Percentiles rank a stretch among this genome's conserved stretches.
Evolutionary conservation across 768 basidiomycete genomes (phyloP).

Genomic region (Auriscalpium orientale): DNA sequence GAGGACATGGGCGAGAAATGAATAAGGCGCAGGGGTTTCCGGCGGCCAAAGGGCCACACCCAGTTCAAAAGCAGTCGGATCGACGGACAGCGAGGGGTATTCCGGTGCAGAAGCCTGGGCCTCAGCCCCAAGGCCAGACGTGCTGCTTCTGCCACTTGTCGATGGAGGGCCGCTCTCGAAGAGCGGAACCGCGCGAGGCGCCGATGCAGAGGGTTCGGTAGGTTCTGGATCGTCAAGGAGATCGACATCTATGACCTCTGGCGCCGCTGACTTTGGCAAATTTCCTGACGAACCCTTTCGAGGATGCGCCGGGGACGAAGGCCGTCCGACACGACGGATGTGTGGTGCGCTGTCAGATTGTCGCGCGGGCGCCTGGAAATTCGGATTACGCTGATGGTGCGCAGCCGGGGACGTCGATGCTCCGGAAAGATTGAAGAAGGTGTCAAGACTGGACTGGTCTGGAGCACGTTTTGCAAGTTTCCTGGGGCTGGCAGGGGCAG

Average conservation of each 20-base stretch:
- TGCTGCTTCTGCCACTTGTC: too few relatives aligned
- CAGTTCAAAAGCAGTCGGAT: constrained; percentile 41
- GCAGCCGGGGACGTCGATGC: too few relatives aligned
- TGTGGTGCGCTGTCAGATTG: neutral
- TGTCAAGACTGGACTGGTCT: constrained; percentile 14
- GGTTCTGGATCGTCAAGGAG: constrained; percentile 16
- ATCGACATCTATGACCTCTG: constrained; percentile 29
- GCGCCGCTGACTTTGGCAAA: neutral
- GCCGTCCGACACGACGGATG: too few relatives aligned
- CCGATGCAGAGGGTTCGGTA: too few relatives aligned
- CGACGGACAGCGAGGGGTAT: constrained; percentile 34
- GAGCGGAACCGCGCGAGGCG: too few relatives aligned
- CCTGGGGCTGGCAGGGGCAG: constrained; percentile 6
- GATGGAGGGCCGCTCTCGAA: too few relatives aligned
- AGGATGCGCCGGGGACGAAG: too few relatives aligned
- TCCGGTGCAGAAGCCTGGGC: constrained; percentile 4
- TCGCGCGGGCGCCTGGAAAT: neutral
- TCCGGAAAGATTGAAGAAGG: neutral
- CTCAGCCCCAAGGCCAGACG: neutral
- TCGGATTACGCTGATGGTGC: too few relatives aligned
- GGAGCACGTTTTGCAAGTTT: constrained; percentile 6
- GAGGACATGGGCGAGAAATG: constrained; percentile 62
- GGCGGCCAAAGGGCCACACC: constrained; percentile 37
- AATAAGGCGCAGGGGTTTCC: constrained; percentile 46
- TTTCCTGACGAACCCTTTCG: neutral